phyloP scores from a whole-genome alignment of 2,329 filamentous ascomycete genomes.

The Zarea fungicola region DNA sequence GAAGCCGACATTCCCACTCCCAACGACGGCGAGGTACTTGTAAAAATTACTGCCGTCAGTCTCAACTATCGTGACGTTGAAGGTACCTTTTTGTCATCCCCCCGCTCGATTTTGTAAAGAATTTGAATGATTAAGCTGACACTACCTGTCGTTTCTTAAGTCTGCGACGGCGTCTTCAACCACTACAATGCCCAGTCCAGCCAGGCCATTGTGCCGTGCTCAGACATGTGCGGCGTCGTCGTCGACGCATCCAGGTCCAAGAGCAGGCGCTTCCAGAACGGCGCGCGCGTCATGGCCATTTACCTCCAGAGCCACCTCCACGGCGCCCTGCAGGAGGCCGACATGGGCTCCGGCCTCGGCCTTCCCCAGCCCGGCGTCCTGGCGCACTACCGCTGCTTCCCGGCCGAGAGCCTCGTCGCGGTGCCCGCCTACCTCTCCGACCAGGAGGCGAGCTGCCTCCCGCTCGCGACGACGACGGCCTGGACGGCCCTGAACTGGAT shows the following conservation, averaged over 20 bases:
- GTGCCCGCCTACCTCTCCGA: constrained; percentile 52
- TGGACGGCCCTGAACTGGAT: constrained; percentile 62
- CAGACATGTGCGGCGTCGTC: constrained; percentile 64
- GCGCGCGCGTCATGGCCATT: constrained; percentile 62
- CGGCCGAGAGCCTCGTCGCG: constrained; percentile 48
- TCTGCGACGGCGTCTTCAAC: constrained; percentile 60
- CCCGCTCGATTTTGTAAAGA: background rate
- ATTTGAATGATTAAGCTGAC: too few species aligned
- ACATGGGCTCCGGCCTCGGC: constrained; percentile 55
- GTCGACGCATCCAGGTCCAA: constrained; percentile 31
- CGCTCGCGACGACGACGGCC: constrained; percentile 58
- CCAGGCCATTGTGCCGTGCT: constrained; percentile 55
- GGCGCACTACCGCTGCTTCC: constrained; percentile 55
- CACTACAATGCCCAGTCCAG: constrained; percentile 50
- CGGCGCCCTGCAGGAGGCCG: constrained; percentile 52
- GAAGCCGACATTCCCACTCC: constrained; percentile 42
- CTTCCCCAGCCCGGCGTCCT: constrained; percentile 54
- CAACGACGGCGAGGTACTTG: constrained; percentile 46
- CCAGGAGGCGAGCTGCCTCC: constrained; percentile 55
- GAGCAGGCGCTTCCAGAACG: constrained; percentile 40
- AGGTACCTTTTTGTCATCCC: constrained; percentile 25
- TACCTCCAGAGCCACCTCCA: constrained; percentile 55
- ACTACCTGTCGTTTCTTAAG: too few species aligned
- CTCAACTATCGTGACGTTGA: constrained; percentile 48
- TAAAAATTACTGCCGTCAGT: constrained; percentile 41